Conservation (phyloP, 1,284 basidiomycete species). For the Rhodotorula sp. region DNA sequence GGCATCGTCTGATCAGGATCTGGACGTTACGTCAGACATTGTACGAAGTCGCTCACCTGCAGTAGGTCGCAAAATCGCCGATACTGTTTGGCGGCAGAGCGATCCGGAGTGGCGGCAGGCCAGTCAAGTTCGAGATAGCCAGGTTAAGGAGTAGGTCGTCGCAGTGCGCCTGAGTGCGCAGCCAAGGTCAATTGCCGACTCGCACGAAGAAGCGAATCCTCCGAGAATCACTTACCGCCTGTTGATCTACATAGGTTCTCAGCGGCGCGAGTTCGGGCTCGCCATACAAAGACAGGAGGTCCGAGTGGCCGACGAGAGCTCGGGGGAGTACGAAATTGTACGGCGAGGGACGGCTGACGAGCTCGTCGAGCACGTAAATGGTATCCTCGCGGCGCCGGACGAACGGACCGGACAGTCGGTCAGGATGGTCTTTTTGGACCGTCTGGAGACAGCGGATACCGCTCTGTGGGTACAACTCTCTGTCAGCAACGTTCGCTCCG, state of each 20-base stretch:
- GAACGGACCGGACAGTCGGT: constrained; percentile 7
- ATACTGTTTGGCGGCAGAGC: constrained; percentile 6
- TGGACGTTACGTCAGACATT: no score
- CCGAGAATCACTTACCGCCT: not conserved
- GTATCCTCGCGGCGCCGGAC: constrained; percentile 2
- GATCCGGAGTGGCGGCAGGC: constrained; percentile 2
- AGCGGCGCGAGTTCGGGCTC: not conserved
- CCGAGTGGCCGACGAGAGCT: not conserved
- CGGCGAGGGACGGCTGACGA: not conserved
- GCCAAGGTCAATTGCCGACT: no score
- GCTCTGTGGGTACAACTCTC: not conserved
- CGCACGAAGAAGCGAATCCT: not conserved
- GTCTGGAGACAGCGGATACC: constrained; percentile 1
- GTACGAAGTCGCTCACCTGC: not conserved
- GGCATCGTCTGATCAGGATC: not conserved
- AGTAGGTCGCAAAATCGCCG: constrained; percentile 8
- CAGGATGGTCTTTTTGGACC: constrained; percentile 2
- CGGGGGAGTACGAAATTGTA: constrained; percentile 2
- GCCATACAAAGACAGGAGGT: not conserved
- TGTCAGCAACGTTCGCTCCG: no score
- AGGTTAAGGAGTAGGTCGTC: constrained; percentile 16
- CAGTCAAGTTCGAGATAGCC: not conserved
- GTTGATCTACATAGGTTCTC: constrained; percentile 1
- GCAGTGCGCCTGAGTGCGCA: constrained; percentile 6
- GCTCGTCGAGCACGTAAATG: constrained; percentile 7